Evolutionary conservation across 1,139 yeast species (phyloP), one percentile per base, ranked within the genome.

Genomic region (Geotrichum restrictum): DNA sequence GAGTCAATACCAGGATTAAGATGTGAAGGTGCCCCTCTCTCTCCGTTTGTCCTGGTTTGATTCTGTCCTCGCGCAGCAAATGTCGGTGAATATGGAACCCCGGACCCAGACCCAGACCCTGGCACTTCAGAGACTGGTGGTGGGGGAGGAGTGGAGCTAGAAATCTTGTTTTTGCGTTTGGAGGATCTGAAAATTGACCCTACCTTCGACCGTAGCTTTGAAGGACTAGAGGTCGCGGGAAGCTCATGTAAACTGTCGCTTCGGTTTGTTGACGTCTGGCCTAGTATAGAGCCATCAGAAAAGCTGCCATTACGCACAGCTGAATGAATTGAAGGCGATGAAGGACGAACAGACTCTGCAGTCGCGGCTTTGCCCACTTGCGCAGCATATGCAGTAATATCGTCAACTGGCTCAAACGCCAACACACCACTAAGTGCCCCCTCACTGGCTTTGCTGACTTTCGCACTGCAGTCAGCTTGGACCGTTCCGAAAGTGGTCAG

Each of bases 171-270:
- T 54, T 67, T 69, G 53, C 70, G 70, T 59, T 75, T 76, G 63
- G 80, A 78, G 63, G 80, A 81, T 60, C 86, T 79, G 67, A 89
- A 85, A 56, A 89, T 82, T 0, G 96, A 87, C 18, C 96, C 96
- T 40, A 89, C 88, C 64, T 75, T 82, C 3, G 95, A 85, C 66
- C 82, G 81, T 63, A 89, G 71, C 57, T 77, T 80, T 13, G 50
- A 47, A 8, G 42, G 11, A 16, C 27, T 13, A 3, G 62, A 58
- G 11, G 24, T 59, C 63, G 22, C 44, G 45, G 45, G 41, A 3
- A 39, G 41, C 13, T 39, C 51, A 48, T 18, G 10, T 37, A 51
- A 18, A 43, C 40, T 34, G 44, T 50, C 34, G 48, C 43, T n/a
- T 50, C 49, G 27, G 54, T 32, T 44, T 24, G 50, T 29, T 52